Percentiles rank a stretch among this genome's conserved stretches.
Conservation (phyloP, 2,329 filamentous ascomycete species). For the Acrodontium crateriforme region DNA sequence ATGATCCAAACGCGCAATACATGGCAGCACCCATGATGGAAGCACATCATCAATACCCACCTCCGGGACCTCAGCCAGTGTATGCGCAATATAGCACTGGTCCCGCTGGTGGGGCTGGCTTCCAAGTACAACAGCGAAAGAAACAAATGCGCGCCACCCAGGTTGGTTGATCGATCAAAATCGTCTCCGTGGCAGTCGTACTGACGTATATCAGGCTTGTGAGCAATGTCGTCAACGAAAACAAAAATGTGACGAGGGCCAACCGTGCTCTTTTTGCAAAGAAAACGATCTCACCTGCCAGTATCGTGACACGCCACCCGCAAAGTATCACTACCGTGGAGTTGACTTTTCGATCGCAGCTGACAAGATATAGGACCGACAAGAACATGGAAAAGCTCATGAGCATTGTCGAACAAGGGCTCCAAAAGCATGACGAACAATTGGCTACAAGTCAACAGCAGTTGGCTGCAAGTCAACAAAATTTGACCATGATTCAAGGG, state of each 20-base stretch:
- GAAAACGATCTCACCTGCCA: slow-evolving; percentile 74
- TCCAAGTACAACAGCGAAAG: slow-evolving; percentile 15
- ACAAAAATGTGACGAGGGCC: slow-evolving; percentile 80
- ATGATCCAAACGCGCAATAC: slow-evolving; percentile 14
- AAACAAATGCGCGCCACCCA: slow-evolving; percentile 25
- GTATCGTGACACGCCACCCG: slow-evolving; percentile 81
- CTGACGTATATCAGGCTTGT: slow-evolving; percentile 51
- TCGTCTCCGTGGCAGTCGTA: slow-evolving; percentile 1
- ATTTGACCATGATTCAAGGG: too few relatives aligned
- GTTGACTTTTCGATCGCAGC: background rate
- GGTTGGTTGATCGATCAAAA: slow-evolving; percentile 9
- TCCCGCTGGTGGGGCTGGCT: slow-evolving; percentile 11
- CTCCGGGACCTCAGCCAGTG: slow-evolving; percentile 14
- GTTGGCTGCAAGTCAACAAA: too few relatives aligned
- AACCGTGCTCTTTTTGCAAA: slow-evolving; percentile 71
- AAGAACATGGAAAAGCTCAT: slow-evolving; percentile 37
- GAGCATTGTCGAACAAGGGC: slow-evolving; percentile 30
- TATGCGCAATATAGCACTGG: slow-evolving; percentile 13
- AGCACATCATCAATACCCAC: slow-evolving; percentile 12
- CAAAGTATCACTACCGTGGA: slow-evolving; percentile 59
- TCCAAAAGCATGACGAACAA: too few relatives aligned
- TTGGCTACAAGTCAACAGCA: too few relatives aligned
- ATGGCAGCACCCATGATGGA: slow-evolving; percentile 17
- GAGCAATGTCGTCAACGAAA: slow-evolving; percentile 79
- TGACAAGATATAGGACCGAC: slow-evolving; percentile 26